Evolutionary conservation across 257 asterid genomes (phyloP), one percentile per base, ranked within the genome.

Genomic region (Solanum paucissectum): DNA sequence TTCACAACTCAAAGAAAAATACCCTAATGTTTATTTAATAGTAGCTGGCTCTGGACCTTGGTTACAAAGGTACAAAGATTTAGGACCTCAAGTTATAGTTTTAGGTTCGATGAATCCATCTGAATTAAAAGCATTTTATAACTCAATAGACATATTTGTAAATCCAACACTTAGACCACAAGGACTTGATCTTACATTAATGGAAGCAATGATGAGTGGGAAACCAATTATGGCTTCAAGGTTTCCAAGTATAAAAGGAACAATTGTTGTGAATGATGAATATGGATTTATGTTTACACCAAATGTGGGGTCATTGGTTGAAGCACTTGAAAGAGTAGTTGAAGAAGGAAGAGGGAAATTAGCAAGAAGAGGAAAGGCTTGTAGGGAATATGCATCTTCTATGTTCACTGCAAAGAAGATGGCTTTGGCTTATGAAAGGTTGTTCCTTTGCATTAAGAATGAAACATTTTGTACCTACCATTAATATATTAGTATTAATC

Each of bases 31-130:
- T 5, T 95, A 93, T 93, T 85, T 97, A 68, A 85, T 97, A 32
- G 99, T 97, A n/a, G 99, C 95, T 18, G 99, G 99, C 8, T 91
- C 99, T 1, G 98, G 98, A 25, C 99, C 98, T 27, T 97, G 99
- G 98, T 89, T 76, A 20, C 91, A 90, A 66, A 89, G 98, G 23
- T 97, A 95, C 89, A 89, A 89, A 74, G 98, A 95, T 9, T 71
- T 95, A 88, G 98, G 98, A 36, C 40, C 91, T 7, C 96, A 92
- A 83, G 98, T 95, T 11, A 91, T 94, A 52, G 93, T 93, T 13
- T 33, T 94, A 42, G 98, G 98, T 12, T 95, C 98, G 16, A 91
- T 97, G 98, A 91, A 86, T 87, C 95, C 95, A 11, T 32, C 88
- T 2, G 93, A 95, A 37, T 46, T 97, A 69, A 89, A 92, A 2